phyloP scores from a whole-genome alignment of 306 rosid species.

The Dicorynia guianensis region DNA sequence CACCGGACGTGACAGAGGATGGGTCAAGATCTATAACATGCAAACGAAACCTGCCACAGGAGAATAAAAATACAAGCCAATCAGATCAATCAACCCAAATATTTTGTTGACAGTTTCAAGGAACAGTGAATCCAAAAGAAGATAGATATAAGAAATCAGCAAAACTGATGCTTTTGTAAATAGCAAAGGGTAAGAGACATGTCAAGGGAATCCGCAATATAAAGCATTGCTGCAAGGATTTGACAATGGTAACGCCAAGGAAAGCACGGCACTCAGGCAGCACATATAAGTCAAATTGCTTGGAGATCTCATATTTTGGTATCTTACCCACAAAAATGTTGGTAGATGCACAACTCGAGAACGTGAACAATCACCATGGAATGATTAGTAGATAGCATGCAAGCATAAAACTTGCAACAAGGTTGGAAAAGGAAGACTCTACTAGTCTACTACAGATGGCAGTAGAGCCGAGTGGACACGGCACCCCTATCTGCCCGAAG shows the following conservation, averaged over 20 bases:
- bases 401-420: not conserved
- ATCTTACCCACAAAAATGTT: not conserved
- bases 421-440: not conserved
- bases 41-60: conserved; percentile 66
- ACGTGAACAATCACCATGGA: not conserved
- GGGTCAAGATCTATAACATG: conserved; percentile 89
- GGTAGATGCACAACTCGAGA: not conserved
- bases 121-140: not conserved
- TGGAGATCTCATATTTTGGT: not conserved
- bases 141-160: not conserved
- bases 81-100: conserved; percentile 20
- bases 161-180: conserved; percentile 13
- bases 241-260: not conserved
- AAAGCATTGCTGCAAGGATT: not conserved
- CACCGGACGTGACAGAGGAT: conserved; percentile 87
- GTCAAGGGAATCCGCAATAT: not conserved
- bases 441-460: not conserved
- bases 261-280: not conserved
- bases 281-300: not conserved
- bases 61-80: conserved; percentile 26
- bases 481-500: conserved; percentile 3
- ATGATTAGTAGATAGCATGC: not conserved
- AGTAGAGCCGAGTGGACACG: not conserved
- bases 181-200: not conserved
- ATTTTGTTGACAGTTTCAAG: conserved; percentile 4